Base-by-base conservation (phyloP, 2,329 filamentous ascomycete genomes). In the Botryotinia narcissicola region DNA sequence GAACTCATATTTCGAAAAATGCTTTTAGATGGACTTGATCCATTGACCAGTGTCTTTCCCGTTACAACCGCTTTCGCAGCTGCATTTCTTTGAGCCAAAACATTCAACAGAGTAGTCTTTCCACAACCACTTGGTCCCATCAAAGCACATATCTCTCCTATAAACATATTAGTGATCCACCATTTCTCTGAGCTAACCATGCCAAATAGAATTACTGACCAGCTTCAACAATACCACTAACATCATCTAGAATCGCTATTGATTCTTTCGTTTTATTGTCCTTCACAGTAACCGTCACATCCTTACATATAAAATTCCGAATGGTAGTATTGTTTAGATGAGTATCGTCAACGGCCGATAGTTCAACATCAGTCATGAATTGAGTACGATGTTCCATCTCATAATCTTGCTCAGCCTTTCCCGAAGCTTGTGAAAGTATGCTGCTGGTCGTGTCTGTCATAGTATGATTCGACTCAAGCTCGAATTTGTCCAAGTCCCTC, bases 91-190 rank as follows among this genome's bases (percentile, higher is more conserved):
- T 89, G 88, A 10, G 94, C 93, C 22, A 97, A 88, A 8, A 92
- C 89, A 80, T 97, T 95, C 51, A 97, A 86, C 0, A 97, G 86
- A 0, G 93, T 97, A 0, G 94, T 96, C 82, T 97, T 97, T 69
- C 94, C 94, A 73, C 89, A 87, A 7, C 88, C 88, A 46, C 85
- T 87, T 22, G 93, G 93, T 37, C 94, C 94, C 92, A 97, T 95
- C 63, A 97, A 83, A 57, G 93, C 94, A 74, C 93, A 87, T 60
- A 95, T 84, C 78, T 94, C 90, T 44, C 92, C 93, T 86, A 79
- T 44, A 70, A 70, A 51, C 25, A 63, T 16, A 74, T 72, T 29
- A 68, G 44, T 71, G 5, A 44, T 67, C 62, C 70, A 6, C 44
- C 37, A 4, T 51, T 61, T 37, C 32, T 73, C 35, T 25, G 29